Percentiles rank a stretch among this genome's conserved stretches.
Evolutionary conservation across 768 basidiomycete genomes (phyloP).

Genomic region (Pleurotus giganteus): DNA sequence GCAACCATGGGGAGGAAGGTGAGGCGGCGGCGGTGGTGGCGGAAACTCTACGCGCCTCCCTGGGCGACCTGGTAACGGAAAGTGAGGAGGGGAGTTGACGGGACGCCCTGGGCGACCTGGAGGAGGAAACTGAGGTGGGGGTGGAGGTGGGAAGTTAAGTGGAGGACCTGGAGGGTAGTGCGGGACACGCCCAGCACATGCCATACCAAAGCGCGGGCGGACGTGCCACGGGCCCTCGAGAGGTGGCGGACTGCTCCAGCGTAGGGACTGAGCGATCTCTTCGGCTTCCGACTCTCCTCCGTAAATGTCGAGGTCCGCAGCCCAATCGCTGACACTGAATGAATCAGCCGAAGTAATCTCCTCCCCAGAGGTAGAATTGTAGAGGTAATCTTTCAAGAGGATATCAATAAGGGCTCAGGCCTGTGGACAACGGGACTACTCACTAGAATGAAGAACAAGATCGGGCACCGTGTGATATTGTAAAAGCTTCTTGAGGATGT

Average conservation of each 20-base stretch:
- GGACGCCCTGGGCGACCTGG: too few species aligned
- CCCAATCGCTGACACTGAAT: neutral
- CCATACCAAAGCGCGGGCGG: too few species aligned
- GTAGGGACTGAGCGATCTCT: neutral
- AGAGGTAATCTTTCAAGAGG: constrained; percentile 22
- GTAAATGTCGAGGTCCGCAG: constrained; percentile 6
- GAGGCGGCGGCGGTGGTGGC: too few species aligned
- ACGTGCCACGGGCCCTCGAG: too few species aligned
- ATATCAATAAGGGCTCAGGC: neutral
- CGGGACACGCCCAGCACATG: neutral
- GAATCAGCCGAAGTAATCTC: neutral
- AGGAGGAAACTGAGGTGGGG: too few species aligned
- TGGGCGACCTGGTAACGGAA: neutral
- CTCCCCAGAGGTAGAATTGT: constrained; percentile 25
- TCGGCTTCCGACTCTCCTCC: neutral
- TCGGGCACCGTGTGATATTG: constrained; percentile 57
- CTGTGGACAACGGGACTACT: constrained; percentile 14
- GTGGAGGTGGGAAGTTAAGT: too few species aligned
- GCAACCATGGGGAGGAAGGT: neutral
- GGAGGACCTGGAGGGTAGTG: neutral
- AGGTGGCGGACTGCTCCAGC: too few species aligned
- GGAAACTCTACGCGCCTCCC: too few species aligned
- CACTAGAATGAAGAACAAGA: constrained; percentile 48
- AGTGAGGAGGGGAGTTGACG: neutral
- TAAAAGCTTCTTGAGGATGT: constrained; percentile 49